These are phyloP conservation scores for Heterobasidion annosum DNA, from an alignment of 1,284 basidiomycete genomes.

Conservation along the genomic window DNA sequence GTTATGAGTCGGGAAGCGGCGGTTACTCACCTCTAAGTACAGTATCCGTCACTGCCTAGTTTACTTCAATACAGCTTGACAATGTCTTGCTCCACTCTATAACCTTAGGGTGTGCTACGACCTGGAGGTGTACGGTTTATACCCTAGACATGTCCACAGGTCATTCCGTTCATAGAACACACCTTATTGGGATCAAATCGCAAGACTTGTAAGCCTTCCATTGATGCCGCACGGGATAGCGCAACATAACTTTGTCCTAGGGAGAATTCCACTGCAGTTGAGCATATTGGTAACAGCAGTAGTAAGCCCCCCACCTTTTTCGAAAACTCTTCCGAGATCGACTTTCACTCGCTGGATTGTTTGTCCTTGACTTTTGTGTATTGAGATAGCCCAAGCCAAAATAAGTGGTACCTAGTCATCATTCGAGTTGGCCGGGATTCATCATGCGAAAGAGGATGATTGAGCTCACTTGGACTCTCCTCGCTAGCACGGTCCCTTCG, in stretches of 20 bases:
- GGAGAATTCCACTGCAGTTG: not conserved
- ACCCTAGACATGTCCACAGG: not conserved
- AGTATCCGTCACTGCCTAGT: no score
- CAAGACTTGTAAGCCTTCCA: constrained; percentile 87
- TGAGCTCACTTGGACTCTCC: constrained; percentile 46
- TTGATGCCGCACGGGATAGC: constrained; percentile 85
- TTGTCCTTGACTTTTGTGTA: constrained; percentile 92
- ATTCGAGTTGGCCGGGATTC: not conserved
- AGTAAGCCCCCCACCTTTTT: constrained; percentile 59
- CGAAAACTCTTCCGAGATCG: constrained; percentile 76
- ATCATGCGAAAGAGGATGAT: constrained; percentile 4
- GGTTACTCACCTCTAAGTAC: no score
- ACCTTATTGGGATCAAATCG: constrained; percentile 80
- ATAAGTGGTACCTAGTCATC: constrained; percentile 64
- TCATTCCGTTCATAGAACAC: constrained; percentile 1
- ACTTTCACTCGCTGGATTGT: constrained; percentile 82
- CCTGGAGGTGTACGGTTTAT: constrained; percentile 25
- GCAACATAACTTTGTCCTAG: constrained; percentile 92
- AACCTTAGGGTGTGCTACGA: constrained; percentile 65
- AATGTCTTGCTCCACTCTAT: constrained; percentile 51
- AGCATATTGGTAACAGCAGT: not conserved
- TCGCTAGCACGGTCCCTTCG: constrained; percentile 26
- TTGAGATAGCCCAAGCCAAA: constrained; percentile 90
- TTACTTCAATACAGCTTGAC: not conserved
- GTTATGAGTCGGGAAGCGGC: no score